Evolutionary conservation across 2,329 filamentous ascomycete genomes (phyloP), one percentile per base, ranked within the genome.

Genomic region (Fusarium bulbicola): DNA sequence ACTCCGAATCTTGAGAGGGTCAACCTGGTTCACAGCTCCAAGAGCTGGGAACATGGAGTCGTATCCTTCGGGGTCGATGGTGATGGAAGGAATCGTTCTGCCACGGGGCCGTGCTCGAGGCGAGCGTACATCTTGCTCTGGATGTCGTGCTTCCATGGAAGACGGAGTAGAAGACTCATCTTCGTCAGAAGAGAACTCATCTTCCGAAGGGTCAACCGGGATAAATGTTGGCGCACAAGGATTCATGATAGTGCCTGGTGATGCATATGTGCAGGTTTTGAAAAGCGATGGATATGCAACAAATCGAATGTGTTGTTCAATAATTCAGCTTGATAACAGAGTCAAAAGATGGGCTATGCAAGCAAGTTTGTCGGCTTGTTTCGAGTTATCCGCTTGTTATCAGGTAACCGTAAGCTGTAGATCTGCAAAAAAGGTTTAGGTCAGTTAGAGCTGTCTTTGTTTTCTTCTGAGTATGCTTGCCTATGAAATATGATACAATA

Each of bases 151-250:
- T 50, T 72, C 68, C 39, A 20, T 26, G 13, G 70, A 62, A 13
- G 47, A 57, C 21, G 34, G 57, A 8, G 53, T 37, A 20, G 37
- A 45, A n/a, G 26, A 45, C 37, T 26, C n/a, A 24, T 71, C 50
- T 32, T 62, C 49, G 14, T 32, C 59, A 42, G 53, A 47, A 40
- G 57, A 57, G 26, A 28, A 52, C 11, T 45, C 56, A 24, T 72
- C 54, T 18, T 66, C 59, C 26, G 56, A n/a, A 52, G 52, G 36
- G 21, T 49, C 40, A 49, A 46, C 70, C 21, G 79, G 79, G 24
- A 73, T 67, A 53, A 80, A 80, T 24, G 73, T 67, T n/a, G 69
- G 65, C 13, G 79, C 79, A 24, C 68, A 72, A 7, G 79, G 79
- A 67, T 80, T 80, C 79, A 80, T 80, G 42, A 39, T 63, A 32